A percentile compares a stretch with the other conserved stretches of the same genome.
These are phyloP conservation scores for Diaporthe citrichinensis DNA, from an alignment of 2,329 filamentous ascomycete species.

Conservation along the genomic window DNA sequence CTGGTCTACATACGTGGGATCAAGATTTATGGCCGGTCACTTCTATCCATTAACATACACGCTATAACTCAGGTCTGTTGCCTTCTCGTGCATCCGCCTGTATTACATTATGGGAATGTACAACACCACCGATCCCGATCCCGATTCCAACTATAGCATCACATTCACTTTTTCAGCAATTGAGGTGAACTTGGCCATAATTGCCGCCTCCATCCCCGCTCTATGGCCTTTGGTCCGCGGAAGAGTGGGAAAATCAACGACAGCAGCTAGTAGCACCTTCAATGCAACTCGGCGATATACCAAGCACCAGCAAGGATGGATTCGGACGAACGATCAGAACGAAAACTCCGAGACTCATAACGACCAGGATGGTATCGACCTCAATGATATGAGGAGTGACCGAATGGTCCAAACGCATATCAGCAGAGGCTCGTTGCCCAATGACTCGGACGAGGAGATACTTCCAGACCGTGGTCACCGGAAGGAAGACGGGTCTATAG, in stretches of 20 bases:
- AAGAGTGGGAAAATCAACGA: conserved; percentile 5
- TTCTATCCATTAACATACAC: no score
- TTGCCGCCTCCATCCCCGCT: conserved; percentile 55
- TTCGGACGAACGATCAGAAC: neutral
- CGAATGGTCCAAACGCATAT: neutral
- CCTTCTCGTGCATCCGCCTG: conserved; percentile 47
- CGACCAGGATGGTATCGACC: neutral
- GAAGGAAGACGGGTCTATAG: neutral
- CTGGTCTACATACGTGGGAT: no score
- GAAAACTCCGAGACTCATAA: neutral
- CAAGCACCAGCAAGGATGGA: conserved; percentile 10
- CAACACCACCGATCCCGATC: conserved; percentile 35
- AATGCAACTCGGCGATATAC: neutral
- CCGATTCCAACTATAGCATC: conserved; percentile 49
- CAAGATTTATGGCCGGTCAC: no score
- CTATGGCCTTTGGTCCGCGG: conserved; percentile 55
- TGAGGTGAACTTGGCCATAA: conserved; percentile 56
- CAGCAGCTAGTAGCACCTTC: conserved; percentile 2
- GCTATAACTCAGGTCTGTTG: conserved; percentile 1
- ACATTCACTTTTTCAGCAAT: conserved; percentile 51
- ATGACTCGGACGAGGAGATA: conserved; percentile 12
- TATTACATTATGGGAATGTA: conserved; percentile 46
- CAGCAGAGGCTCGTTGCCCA: conserved; percentile 1
- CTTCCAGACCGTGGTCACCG: no score
- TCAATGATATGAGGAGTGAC: neutral